phyloP scores from a whole-genome alignment of 306 rosid genomes.

The Psophocarpus tetragonolobus region DNA sequence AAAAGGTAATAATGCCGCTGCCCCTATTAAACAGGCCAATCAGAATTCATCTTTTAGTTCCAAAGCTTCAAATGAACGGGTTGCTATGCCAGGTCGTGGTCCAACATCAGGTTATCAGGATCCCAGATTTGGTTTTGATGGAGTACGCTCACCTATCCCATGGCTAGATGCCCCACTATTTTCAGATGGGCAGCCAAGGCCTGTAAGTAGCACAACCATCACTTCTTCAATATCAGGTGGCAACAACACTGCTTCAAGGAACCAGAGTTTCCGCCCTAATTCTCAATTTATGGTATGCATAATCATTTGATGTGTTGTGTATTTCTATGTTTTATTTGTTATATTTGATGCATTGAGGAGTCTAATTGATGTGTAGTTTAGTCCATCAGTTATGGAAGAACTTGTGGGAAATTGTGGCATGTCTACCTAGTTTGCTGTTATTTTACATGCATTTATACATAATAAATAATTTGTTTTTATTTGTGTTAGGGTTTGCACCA shows the following conservation, averaged over 20 bases:
- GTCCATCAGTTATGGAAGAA: neutral
- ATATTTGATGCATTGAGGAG: neutral
- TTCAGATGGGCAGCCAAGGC: conserved; percentile 89
- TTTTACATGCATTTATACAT: neutral
- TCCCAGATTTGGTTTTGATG: conserved; percentile 74
- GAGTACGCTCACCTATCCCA: conserved; percentile 57
- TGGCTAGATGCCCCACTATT: conserved; percentile 73
- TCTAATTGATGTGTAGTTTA: neutral
- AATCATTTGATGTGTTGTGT: neutral
- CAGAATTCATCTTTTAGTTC: conserved; percentile 45
- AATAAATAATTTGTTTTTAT: neutral
- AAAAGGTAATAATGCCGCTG: conserved; percentile 58
- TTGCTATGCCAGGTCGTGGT: conserved; percentile 61
- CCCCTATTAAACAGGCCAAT: conserved; percentile 42
- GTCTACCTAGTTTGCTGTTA: neutral
- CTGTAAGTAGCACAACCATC: conserved; percentile 54
- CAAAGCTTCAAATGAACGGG: conserved; percentile 50
- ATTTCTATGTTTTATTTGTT: neutral
- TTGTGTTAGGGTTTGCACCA: conserved; percentile 74
- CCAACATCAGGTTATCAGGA: conserved; percentile 85
- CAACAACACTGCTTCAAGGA: conserved; percentile 62
- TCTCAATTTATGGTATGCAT: conserved; percentile 71
- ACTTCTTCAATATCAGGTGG: conserved; percentile 62
- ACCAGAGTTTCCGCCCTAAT: conserved; percentile 72
- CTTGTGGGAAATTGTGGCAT: neutral